A percentile compares a stretch with the other conserved stretches of the same genome.
These are phyloP conservation scores for Sechiopsis laciniata DNA, from an alignment of 306 rosid genomes.

Conservation along the genomic window DNA sequence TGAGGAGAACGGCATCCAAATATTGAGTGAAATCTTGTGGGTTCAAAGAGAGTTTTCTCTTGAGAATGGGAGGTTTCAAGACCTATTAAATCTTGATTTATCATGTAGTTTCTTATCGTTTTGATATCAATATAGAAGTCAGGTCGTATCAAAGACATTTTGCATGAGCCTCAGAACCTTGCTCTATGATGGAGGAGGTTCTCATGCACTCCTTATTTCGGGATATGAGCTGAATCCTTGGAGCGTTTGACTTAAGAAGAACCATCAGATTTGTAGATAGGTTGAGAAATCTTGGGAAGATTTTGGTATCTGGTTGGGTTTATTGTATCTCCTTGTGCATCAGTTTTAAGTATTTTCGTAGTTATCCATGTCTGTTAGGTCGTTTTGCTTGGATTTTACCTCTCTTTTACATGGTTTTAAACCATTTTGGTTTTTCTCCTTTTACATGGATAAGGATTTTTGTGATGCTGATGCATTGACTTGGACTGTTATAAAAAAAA, in stretches of 20 bases:
- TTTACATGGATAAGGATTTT: background rate
- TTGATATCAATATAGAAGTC: too few species aligned
- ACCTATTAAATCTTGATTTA: too few species aligned
- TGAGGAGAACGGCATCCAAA: too few species aligned
- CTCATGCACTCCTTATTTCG: background rate
- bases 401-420: background rate
- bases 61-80: too few species aligned
- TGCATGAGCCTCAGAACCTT: background rate
- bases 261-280: background rate
- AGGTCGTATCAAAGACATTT: too few species aligned
- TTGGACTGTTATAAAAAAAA: background rate
- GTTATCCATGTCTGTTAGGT: background rate
- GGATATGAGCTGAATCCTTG: too few species aligned
- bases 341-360: background rate
- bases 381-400: background rate
- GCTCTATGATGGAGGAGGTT: background rate
- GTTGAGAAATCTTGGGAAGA: background rate
- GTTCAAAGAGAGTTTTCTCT: too few species aligned
- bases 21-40: too few species aligned
- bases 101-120: too few species aligned
- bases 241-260: background rate
- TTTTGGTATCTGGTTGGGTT: background rate
- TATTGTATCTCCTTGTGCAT: background rate
- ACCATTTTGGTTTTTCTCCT: background rate
- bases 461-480: background rate